Percentiles rank a stretch among this genome's conserved stretches.
Conservation (phyloP, 2,329 filamentous ascomycete species). For the Periconia macrospinosa region DNA sequence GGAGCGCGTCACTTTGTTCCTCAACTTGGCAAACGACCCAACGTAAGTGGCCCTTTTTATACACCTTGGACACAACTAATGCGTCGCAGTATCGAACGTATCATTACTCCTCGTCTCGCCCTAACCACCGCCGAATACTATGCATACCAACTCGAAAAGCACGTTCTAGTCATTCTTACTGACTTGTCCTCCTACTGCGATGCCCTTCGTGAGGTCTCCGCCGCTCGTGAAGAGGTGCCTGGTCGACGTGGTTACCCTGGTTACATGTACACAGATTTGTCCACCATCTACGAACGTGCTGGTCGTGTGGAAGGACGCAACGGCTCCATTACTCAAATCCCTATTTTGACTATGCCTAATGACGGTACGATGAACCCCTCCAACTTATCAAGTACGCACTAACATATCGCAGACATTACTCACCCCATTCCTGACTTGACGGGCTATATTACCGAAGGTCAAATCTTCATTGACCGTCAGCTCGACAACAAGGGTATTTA, state of each 20-base stretch:
- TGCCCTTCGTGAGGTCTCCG: conserved; percentile 96
- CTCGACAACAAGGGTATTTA: conserved; percentile 97
- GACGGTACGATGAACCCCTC: conserved; percentile 61
- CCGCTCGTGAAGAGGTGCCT: conserved; percentile 96
- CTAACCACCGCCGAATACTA: conserved; percentile 99
- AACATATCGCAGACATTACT: conserved; percentile 72
- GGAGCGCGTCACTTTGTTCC: conserved; percentile 95
- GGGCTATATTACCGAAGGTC: conserved; percentile 98
- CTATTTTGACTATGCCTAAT: conserved; percentile 99
- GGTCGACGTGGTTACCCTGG: conserved; percentile 98
- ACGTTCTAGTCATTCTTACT: conserved; percentile 97
- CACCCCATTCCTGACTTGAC: conserved; percentile 99
- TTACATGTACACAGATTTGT: conserved; percentile 99
- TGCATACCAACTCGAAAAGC: conserved; percentile 99
- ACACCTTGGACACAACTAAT: conserved; percentile 18
- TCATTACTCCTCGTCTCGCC: conserved; percentile 97
- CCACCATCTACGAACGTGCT: conserved; percentile 98
- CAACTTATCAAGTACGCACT: conserved; percentile 6
- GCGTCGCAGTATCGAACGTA: conserved; percentile 83
- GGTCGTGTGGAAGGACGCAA: conserved; percentile 96
- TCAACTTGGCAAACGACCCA: conserved; percentile 98
- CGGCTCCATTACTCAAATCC: conserved; percentile 98
- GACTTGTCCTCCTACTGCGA: conserved; percentile 98
- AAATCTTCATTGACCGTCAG: conserved; percentile 95
- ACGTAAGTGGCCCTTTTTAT: conserved; percentile 64